Base-by-base conservation (phyloP, 1,284 basidiomycete genomes). In the Cerioporus squamosus region DNA sequence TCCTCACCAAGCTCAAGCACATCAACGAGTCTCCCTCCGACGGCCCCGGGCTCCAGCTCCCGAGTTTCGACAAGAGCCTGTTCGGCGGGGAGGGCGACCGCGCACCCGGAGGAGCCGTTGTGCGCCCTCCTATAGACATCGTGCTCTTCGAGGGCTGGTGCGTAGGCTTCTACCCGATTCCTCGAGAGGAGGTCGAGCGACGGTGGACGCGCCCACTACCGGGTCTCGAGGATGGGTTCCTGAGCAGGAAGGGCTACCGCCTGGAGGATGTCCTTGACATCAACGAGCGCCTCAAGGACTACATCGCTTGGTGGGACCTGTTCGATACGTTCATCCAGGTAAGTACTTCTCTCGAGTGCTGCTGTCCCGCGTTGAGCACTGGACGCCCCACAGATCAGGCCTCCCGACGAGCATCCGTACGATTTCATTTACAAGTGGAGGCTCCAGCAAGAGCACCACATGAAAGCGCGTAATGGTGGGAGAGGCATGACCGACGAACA, bases 111-210 rank as follows among this genome's bases (percentile, higher is more conserved):
- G 61, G 80, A 74, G 38, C 68, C 2, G 57, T 76, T 3, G 75
- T 88, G 8, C 64, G 72, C 0, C 75, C 81, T 2, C 83, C 85
- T 0, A 69, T 96, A 3, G 93, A 97, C 69, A 76, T 98, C n/a
- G 88, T 98, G 47, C 81, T 98, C 45, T 79, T 98, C 48, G 94
- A 95, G 73, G 92, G 91, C 8, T 93, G 91, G 91, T 91, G 87
- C 71, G 83, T 88, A 6, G 91, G 91, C 2, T 93, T 93, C 67
- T 81, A 81, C 60, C 86, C 90, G 9, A 77, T 85, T 18, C 68
- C 79, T 0, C 53, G 62, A 17, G 71, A 75, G 24, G 82, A 84
- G 61, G 71, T 94, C 20, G 66, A 73, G 38, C 55, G 63, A 29
- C 67, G 72, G 18, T 81, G 65, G 72, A 77, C 49, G 51, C 61